Evolutionary conservation across 768 basidiomycete genomes (phyloP), one percentile per base, ranked within the genome.

Genomic region (Nevesoporus exiguus): DNA sequence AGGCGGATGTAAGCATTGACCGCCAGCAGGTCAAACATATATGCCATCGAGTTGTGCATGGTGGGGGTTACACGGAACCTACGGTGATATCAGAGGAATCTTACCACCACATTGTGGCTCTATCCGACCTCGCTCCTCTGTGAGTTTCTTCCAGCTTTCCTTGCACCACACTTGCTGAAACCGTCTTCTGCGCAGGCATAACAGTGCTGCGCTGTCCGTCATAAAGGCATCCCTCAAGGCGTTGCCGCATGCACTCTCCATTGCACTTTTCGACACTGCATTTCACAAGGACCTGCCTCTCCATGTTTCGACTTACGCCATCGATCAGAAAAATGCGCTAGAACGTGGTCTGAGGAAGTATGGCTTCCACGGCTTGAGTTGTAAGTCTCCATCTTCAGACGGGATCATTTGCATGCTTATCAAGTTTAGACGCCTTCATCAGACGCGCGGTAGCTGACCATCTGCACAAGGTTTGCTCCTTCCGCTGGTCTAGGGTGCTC

Each of bases 331-430:
- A 9, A 72, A 87, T 41, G 82, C 88, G 0, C 74, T 74, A 36
- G 72, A 80, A 41, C 82, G 83, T 42, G 87, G 88, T 1, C 76
- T 96, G 42, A 83, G 83, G 66, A 94, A 93, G 70, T 96, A 95
- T 64, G 94, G 94, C 17, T 94, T 94, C 69, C 94, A 97, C 62
- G 94, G 94, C 3, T 66, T 93, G 61, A 86, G 85, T 60, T 89
- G 86, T 82, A 56, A 72, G 42, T 49, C 9, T 52, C 24, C 27
- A 11, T 41, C n/a, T 36, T 30, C 45, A 22, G 22, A 21, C 7
- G 15, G 31, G 7, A 3, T 39, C 8, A 42, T 37, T 19, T 14
- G 11, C 15, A 19, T 47, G 40, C 51, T 59, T 36, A 60, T 15
- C 21, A 48, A 13, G 29, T 44, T 3, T 57, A 87, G 87, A 88